Percentiles rank a stretch among this genome's conserved stretches.
These are phyloP conservation scores for Penicillium psychrosexuale DNA, from an alignment of 2,329 filamentous ascomycete genomes.

Conservation along the genomic window DNA sequence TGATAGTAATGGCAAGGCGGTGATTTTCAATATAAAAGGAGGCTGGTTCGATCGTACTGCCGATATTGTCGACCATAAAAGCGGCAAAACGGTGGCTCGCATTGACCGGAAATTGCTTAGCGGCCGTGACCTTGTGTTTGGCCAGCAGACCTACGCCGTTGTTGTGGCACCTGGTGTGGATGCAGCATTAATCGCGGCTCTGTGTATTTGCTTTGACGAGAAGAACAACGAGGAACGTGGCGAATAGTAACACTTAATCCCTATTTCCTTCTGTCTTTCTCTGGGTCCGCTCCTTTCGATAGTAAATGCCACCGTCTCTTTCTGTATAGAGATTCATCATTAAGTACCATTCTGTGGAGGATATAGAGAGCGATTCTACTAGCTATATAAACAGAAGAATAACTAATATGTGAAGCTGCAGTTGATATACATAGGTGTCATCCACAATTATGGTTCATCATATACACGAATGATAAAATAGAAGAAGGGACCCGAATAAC, in stretches of 20 bases:
- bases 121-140: slow-evolving; percentile 56
- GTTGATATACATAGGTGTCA: too few species aligned
- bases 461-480: too few species aligned
- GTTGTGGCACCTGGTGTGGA: slow-evolving; percentile 64
- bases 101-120: slow-evolving; percentile 61
- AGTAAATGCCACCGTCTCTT: too few species aligned
- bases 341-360: too few species aligned
- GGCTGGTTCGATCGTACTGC: slow-evolving; percentile 59
- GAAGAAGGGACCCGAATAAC: too few species aligned
- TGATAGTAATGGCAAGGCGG: slow-evolving; percentile 45
- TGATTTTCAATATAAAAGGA: slow-evolving; percentile 58
- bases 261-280: too few species aligned
- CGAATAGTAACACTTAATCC: background rate
- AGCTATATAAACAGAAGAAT: too few species aligned
- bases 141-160: slow-evolving; percentile 64
- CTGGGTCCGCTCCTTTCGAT: too few species aligned
- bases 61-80: slow-evolving; percentile 55
- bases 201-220: slow-evolving; percentile 68
- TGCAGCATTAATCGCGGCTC: slow-evolving; percentile 61
- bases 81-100: slow-evolving; percentile 52
- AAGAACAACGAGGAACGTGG: slow-evolving; percentile 52
- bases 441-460: too few species aligned
- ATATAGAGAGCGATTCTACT: too few species aligned
- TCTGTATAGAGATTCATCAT: too few species aligned
- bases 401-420: too few species aligned